phyloP scores from a whole-genome alignment of 257 asterid species.

The Leptodermis oblonga region DNA sequence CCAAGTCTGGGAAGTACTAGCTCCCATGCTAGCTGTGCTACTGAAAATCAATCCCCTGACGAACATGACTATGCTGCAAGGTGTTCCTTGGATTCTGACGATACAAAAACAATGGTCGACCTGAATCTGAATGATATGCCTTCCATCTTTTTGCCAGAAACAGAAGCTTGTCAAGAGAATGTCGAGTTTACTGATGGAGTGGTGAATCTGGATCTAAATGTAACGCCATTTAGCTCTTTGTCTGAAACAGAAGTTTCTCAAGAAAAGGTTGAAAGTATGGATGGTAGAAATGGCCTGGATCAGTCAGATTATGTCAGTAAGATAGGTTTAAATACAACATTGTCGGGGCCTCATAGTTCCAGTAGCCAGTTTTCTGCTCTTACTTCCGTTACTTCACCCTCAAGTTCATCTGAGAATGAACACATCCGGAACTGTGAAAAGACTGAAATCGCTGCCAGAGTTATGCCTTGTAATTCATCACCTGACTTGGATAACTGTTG shows the following conservation, averaged over 20 bases:
- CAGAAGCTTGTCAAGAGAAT: constrained; percentile 15
- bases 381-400: background rate
- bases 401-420: constrained; percentile 8
- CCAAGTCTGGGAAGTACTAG: constrained; percentile 13
- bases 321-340: background rate
- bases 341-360: background rate
- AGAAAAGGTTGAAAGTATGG: constrained; percentile 17
- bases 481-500: constrained; percentile 7
- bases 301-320: constrained; percentile 2
- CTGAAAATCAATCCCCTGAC: constrained; percentile 9
- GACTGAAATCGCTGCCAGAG: constrained; percentile 8
- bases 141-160: constrained; percentile 15
- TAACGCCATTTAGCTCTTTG: constrained; percentile 29
- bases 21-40: constrained; percentile 6
- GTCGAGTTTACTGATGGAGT: background rate
- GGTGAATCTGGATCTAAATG: constrained; percentile 41
- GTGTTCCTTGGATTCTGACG: constrained; percentile 22
- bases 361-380: constrained; percentile 14
- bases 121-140: constrained; percentile 50
- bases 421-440: constrained; percentile 12
- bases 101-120: constrained; percentile 17
- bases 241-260: constrained; percentile 22
- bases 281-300: constrained; percentile 9
- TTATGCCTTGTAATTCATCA: constrained; percentile 11
- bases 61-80: constrained; percentile 16